Percentiles rank a stretch among this genome's conserved stretches.
Evolutionary conservation across 139 green algal genomes (phyloP).

Genomic region (Ostreobium quekettii): DNA sequence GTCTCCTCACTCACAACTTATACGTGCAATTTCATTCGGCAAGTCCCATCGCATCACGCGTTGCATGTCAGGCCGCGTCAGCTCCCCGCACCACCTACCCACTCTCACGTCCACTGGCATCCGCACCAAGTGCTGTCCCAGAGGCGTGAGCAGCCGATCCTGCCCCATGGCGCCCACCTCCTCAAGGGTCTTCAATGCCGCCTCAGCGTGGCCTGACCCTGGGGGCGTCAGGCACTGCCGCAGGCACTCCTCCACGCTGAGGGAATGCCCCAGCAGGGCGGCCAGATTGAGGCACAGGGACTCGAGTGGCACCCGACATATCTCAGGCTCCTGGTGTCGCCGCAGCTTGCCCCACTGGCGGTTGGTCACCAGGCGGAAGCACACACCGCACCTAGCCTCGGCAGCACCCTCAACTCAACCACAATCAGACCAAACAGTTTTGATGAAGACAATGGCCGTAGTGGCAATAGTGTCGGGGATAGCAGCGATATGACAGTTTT

Average conservation of each 20-base stretch:
- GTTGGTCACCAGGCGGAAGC: constrained; percentile 65
- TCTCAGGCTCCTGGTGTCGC: constrained; percentile 69
- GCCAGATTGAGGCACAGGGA: constrained; percentile 40
- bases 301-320: constrained; percentile 68
- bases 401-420: too few species aligned
- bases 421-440: too few species aligned
- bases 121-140: constrained; percentile 68
- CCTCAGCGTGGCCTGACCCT: constrained; percentile 17
- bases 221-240: constrained; percentile 56
- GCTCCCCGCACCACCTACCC: constrained; percentile 14
- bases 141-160: constrained; percentile 56
- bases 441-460: too few species aligned
- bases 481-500: too few species aligned
- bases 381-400: constrained; percentile 48
- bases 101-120: constrained; percentile 51
- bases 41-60: too few species aligned
- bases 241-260: constrained; percentile 33
- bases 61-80: too few species aligned
- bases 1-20: too few species aligned
- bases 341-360: constrained; percentile 38
- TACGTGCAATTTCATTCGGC: too few species aligned
- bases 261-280: constrained; percentile 9
- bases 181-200: constrained; percentile 25
- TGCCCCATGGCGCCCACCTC: constrained; percentile 46
- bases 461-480: too few species aligned